Evolutionary conservation across 768 basidiomycete genomes (phyloP), one percentile per base, ranked within the genome.

Genomic region (Rhodocollybia butyracea): DNA sequence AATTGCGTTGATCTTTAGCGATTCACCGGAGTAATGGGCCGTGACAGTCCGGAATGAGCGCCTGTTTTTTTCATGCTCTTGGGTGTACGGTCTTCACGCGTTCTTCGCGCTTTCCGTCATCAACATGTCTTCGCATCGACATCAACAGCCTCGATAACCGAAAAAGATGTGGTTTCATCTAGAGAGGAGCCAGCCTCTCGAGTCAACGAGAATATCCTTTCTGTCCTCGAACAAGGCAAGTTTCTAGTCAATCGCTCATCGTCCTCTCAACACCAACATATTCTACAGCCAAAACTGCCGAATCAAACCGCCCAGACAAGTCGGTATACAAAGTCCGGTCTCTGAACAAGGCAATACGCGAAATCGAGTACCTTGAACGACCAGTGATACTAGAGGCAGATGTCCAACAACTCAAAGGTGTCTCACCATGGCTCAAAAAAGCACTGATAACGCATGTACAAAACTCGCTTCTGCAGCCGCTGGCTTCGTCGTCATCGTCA

Each of bases 311-410:
- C 5, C n/a, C 12, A 17, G 54, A 55, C 34, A 46, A 43, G 17
- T 19, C 27, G 7, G 12, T 17, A 7, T 55, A 55, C 24, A 6
- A 43, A 8, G 29, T 55, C 13, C 54, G 54, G 21, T 12, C 54
- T 15, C 22, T 45, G 22, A 46, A 43, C 31, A 46, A 38, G 27
- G 54, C 54, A 5, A 55, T 55, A 24, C 15, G 38, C 24, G 54
- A 45, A 27, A 34, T 55, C n/a, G 41, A 24, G 19, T 46, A 38
- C 13, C 29, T 55, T 2, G 54, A 46, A 5, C 5, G 26, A 5
- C 6, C 10, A 2, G 22, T 55, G 24, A 6, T 3, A 0, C 5
- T 15, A 15, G 17, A 21, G 32, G 13, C 10, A 24, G 42, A 55
- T 30, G 32, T 50, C 22, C 3, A 50, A 30, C 6, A 38, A 13